Base-by-base conservation (phyloP, 176 grass and related monocot genomes). In the Alopecurus myosuroides region DNA sequence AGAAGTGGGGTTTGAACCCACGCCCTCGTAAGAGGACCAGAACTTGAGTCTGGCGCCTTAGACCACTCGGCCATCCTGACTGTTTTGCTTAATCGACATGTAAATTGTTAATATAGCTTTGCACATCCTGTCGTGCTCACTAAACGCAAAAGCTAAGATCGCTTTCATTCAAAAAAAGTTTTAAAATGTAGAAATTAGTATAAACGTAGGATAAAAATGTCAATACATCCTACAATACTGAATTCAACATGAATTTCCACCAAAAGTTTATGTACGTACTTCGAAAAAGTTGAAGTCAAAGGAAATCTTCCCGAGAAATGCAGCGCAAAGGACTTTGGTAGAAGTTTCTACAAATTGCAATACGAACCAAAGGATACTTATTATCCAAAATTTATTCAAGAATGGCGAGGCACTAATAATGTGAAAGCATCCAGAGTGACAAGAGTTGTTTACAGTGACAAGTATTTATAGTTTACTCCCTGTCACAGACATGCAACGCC, bases 21-120 rank as follows among this genome's bases (percentile, higher is more conserved):
- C 87, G 87, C 90, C 72, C 90, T 92, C 87, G 70, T 22, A 42
- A 57, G 85, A 95, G 84, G 78, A 92, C 89, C 92, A 94, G 85
- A 94, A 94, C 89, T 98, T 98, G 95, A 98, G 91, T 98, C 92
- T 95, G 95, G 92, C 92, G 95, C 91, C 87, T 93, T 95, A 98
- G 95, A 98, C 92, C 95, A 93, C 92, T 97, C 94, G 88, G 94
- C 94, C 94, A 92, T 94, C 92, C 95, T 97, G 95, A 92, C 94
- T 3, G 7, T 2, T 61, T n/a, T n/a, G n/a, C n/a, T n/a, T n/a
- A n/a, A n/a, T n/a, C n/a, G n/a, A n/a, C n/a, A n/a, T n/a, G n/a
- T n/a, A n/a, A n/a, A n/a, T n/a, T n/a, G n/a, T n/a, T n/a, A n/a
- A n/a, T n/a, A n/a, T n/a, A n/a, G n/a, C n/a, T n/a, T n/a, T n/a